Percentiles rank a stretch among this genome's conserved stretches.
Conservation (phyloP, 768 basidiomycete species). For the Russula sp. region DNA sequence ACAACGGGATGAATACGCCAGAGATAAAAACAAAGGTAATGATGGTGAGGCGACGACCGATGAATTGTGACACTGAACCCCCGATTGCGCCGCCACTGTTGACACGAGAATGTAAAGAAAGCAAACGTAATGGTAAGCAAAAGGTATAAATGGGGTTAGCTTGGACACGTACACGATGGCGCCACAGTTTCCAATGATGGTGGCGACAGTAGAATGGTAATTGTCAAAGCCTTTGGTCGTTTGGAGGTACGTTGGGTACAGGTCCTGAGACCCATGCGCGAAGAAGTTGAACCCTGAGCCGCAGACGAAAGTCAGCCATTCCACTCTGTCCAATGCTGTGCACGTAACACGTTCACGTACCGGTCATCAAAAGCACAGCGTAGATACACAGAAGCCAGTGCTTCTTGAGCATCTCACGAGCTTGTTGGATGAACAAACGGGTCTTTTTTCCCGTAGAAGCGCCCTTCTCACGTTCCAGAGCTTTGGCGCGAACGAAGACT, state of each 20-base stretch:
- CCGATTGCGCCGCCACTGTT: constrained; percentile 41
- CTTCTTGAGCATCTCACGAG: constrained; percentile 67
- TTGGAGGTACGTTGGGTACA: constrained; percentile 44
- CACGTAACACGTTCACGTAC: constrained; percentile 30
- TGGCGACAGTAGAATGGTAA: constrained; percentile 41
- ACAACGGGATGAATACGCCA: constrained; percentile 40
- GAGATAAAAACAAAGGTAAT: constrained; percentile 39
- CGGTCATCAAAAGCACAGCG: constrained; percentile 79
- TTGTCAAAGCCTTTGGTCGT: constrained; percentile 38
- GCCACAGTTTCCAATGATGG: constrained; percentile 45
- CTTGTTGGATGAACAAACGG: constrained; percentile 67
- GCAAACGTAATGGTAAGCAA: neutral
- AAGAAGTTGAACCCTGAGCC: constrained; percentile 49
- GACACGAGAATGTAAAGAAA: neutral
- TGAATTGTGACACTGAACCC: constrained; percentile 42
- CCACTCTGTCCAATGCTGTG: neutral
- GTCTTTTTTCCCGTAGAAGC: constrained; percentile 50
- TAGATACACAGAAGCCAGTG: constrained; percentile 88
- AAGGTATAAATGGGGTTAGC: constrained; percentile 20
- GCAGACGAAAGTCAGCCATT: constrained; percentile 13
- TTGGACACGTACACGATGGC: constrained; percentile 33
- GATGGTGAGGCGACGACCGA: constrained; percentile 48
- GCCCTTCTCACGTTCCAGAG: constrained; percentile 46
- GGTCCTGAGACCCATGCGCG: constrained; percentile 48
- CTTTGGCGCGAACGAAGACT: constrained; percentile 65